A percentile compares a stretch with the other conserved stretches of the same genome.
phyloP scores from a whole-genome alignment of 208 protist genomes.

The Herpetomonas tarakana region DNA sequence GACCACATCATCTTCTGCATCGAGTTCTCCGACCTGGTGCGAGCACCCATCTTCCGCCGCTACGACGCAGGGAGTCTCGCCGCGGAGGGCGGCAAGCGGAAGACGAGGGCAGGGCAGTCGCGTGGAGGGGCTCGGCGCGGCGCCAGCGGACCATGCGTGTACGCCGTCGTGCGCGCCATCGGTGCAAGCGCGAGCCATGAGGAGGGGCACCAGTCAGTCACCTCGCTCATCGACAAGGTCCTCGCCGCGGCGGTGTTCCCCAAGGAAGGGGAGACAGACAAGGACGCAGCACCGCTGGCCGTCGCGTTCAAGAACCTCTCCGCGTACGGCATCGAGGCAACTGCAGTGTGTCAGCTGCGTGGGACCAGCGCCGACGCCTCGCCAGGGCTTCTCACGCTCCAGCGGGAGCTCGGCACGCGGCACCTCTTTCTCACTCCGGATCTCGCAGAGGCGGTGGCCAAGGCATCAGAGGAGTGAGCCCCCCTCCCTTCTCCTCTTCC shows the following conservation, averaged over 20 bases:
- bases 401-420: slow-evolving; percentile 47
- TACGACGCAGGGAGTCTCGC: too few relatives aligned
- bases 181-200: background rate
- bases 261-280: slow-evolving; percentile 27
- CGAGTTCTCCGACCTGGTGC: slow-evolving; percentile 54
- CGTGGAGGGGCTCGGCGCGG: background rate
- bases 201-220: background rate
- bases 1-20: slow-evolving; percentile 72
- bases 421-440: slow-evolving; percentile 31
- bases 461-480: slow-evolving; percentile 1
- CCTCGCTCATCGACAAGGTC: slow-evolving; percentile 8
- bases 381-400: slow-evolving; percentile 26
- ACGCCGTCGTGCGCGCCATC: slow-evolving; percentile 9
- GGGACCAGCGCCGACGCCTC: slow-evolving; percentile 4
- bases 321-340: slow-evolving; percentile 69
- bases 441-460: slow-evolving; percentile 21
- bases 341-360: slow-evolving; percentile 16
- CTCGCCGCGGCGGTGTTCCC: background rate
- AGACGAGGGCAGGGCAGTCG: background rate
- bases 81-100: too few relatives aligned
- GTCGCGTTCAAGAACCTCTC: slow-evolving; percentile 74
- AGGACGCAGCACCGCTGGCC: slow-evolving; percentile 21
- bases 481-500: background rate
- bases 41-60: slow-evolving; percentile 45
- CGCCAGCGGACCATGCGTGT: background rate